A percentile compares a stretch with the other conserved stretches of the same genome.
Evolutionary conservation across 176 grass and related monocot genomes (phyloP).

Genomic region (Tuctoria greenei): DNA sequence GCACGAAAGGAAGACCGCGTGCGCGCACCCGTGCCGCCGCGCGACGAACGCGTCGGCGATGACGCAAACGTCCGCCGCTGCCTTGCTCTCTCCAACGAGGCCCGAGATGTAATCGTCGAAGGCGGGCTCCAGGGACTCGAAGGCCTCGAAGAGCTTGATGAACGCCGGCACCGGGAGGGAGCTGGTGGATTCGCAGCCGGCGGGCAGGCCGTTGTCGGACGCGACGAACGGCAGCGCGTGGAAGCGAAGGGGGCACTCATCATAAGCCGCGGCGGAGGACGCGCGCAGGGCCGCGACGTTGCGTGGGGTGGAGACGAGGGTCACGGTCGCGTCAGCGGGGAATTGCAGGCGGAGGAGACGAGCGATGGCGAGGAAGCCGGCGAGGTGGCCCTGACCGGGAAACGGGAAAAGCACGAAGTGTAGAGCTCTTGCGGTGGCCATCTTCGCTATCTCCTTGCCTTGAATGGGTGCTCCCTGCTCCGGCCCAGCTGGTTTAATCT

Average conservation of each 20-base stretch:
- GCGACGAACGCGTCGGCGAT: conserved; percentile 42
- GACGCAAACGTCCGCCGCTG: neutral
- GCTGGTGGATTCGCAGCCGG: conserved; percentile 13
- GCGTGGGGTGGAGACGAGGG: conserved; percentile 34
- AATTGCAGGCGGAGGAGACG: conserved; percentile 8
- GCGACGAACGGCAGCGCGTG: conserved; percentile 32
- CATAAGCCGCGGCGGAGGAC: neutral
- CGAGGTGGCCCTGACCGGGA: conserved; percentile 37
- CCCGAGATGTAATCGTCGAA: conserved; percentile 37
- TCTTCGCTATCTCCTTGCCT: neutral
- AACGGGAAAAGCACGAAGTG: conserved; percentile 23
- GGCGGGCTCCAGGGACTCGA: conserved; percentile 7
- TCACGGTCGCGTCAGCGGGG: neutral
- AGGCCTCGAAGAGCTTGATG: conserved; percentile 10
- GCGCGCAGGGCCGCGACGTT: conserved; percentile 10
- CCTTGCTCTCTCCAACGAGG: neutral
- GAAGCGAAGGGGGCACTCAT: neutral
- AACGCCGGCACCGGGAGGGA: conserved; percentile 12
- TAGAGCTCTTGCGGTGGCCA: neutral
- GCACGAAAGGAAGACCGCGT: conserved; percentile 29
- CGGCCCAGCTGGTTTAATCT: no score
- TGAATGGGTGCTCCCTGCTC: no score
- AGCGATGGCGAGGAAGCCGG: conserved; percentile 35
- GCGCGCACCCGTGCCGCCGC: conserved; percentile 22
- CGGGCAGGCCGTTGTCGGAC: conserved; percentile 32